These are phyloP conservation scores for Avena insularis DNA, from an alignment of 176 grass and related monocot species.

Conservation along the genomic window DNA sequence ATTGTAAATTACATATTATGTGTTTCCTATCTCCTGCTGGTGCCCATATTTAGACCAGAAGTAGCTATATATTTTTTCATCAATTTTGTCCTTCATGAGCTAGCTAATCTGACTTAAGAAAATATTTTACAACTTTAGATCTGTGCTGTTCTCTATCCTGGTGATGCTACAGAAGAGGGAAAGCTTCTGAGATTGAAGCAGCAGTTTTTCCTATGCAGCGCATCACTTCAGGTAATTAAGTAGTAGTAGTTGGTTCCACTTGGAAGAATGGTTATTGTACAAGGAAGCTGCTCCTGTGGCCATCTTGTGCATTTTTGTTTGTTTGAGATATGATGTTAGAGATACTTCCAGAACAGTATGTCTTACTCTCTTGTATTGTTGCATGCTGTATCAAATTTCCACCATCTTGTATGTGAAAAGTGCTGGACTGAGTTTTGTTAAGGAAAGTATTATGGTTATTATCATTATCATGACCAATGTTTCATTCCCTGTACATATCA, in stretches of 20 bases:
- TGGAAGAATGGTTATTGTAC: constrained; percentile 13
- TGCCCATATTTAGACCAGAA: constrained; percentile 10
- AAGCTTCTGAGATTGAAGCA: constrained; percentile 94
- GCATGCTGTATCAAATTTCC: neutral
- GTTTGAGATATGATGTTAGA: constrained; percentile 6
- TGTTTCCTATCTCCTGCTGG: constrained; percentile 4
- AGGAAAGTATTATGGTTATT: neutral
- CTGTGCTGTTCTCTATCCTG: constrained; percentile 92
- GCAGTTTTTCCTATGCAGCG: constrained; percentile 98
- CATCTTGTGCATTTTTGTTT: neutral
- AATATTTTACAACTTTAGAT: constrained; percentile 61
- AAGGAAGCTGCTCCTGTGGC: neutral
- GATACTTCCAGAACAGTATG: constrained; percentile 18
- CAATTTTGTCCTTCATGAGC: constrained; percentile 6
- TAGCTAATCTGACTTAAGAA: constrained; percentile 14
- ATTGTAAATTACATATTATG: neutral
- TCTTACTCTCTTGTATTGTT: constrained; percentile 22
- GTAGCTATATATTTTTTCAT: neutral
- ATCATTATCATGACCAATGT: constrained; percentile 18
- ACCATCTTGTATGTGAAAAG: neutral
- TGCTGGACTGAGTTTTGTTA: neutral
- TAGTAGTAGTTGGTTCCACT: constrained; percentile 22
- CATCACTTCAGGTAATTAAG: constrained; percentile 90
- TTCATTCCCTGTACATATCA: neutral
- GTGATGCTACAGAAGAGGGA: constrained; percentile 94